phyloP scores from a whole-genome alignment of 495 filamentous ascomycete species.

The Lasiosphaeria ovina region DNA sequence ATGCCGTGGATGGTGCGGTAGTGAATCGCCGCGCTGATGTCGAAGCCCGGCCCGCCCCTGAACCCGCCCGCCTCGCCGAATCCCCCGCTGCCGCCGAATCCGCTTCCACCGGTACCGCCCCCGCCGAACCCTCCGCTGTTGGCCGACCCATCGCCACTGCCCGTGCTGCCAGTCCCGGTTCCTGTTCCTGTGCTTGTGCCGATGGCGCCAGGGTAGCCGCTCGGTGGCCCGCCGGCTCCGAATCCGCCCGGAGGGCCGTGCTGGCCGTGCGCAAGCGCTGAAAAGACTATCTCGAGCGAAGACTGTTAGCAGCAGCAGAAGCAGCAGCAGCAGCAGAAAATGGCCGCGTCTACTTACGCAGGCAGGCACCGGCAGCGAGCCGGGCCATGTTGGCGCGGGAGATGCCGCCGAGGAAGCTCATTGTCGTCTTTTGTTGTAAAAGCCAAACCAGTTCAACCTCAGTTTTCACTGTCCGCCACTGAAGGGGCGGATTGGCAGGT shows the following conservation, averaged over 20 bases:
- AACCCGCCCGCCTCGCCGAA: constrained; percentile 2
- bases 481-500: neutral
- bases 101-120: neutral
- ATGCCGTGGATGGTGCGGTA: constrained; percentile 42
- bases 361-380: neutral
- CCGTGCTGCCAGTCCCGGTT: neutral
- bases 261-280: neutral
- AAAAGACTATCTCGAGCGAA: neutral
- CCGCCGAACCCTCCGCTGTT: neutral
- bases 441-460: neutral
- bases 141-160: neutral
- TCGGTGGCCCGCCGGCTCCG: neutral
- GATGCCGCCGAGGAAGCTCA: neutral
- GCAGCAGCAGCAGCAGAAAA: neutral
- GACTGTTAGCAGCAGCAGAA: neutral
- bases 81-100: neutral
- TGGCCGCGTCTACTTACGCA: neutral
- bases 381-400: neutral
- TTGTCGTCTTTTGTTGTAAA: neutral
- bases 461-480: neutral
- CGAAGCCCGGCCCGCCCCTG: constrained; percentile 19
- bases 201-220: neutral
- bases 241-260: constrained; percentile 5
- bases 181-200: neutral
- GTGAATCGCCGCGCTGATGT: constrained; percentile 19